Conservation (phyloP, 202 grass and related monocot genomes). For the Brachypodium distachyon region DNA sequence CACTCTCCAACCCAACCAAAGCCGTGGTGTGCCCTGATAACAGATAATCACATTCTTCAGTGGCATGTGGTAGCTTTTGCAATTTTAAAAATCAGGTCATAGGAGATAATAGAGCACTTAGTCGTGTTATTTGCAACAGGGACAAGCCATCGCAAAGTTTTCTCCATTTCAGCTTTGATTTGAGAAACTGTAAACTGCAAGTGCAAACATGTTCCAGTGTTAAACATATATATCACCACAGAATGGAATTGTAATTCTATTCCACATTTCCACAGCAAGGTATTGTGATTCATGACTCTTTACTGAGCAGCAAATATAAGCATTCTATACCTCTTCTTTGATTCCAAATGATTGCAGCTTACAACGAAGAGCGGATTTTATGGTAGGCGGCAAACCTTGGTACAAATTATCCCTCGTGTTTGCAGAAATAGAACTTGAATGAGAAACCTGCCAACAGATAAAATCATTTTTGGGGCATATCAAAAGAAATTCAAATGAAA, state of each 20-base stretch:
- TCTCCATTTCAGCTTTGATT: constrained; percentile 98
- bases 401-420: constrained; percentile 69
- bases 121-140: constrained; percentile 81
- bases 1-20: constrained; percentile 98
- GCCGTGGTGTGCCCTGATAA: constrained; percentile 62
- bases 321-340: constrained; percentile 76
- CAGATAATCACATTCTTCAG: constrained; percentile 35
- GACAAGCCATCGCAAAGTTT: constrained; percentile 84
- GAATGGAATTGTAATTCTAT: neutral
- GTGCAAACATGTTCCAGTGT: constrained; percentile 25
- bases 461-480: constrained; percentile 18
- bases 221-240: constrained; percentile 1
- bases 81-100: constrained; percentile 8
- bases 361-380: constrained; percentile 70
- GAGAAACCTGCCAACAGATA: constrained; percentile 45
- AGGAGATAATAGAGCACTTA: constrained; percentile 45
- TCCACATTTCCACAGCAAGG: neutral
- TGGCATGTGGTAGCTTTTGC: constrained; percentile 1
- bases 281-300: neutral
- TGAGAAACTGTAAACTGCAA: constrained; percentile 61
- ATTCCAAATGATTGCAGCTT: constrained; percentile 56
- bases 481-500: neutral
- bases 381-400: constrained; percentile 63
- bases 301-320: constrained; percentile 21
- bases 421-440: constrained; percentile 55